Base-by-base conservation (phyloP, 1,139 yeast species). In the Nematodospora anomalae region DNA sequence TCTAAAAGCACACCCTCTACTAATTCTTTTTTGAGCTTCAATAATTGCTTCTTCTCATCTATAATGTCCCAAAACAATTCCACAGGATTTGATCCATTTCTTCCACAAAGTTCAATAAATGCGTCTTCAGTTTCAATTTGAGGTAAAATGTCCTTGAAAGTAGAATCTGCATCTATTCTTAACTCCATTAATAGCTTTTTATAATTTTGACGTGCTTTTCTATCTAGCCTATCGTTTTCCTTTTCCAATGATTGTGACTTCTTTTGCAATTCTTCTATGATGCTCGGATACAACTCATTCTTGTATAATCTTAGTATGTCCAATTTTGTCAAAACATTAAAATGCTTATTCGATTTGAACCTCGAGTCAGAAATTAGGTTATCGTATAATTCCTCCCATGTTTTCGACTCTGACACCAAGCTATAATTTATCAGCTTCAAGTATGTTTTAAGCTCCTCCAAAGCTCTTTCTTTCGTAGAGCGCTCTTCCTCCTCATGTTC, bases 31-130 rank as follows among this genome's bases (percentile, higher is more conserved):
- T 80, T 79, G 15, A 79, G 76, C 44, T 73, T 74, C 30, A 84
- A 53, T 3, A 69, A 53, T 40, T 80, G 76, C 23, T 72, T 71
- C 49, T 79, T 78, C 37, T 77, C 83, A 48, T 84, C 90, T 2
- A 83, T 72, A 1, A 75, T 55, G 55, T 90, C 96, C 79, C 88
- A 76, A 51, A 85, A 87, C 30, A 87, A 60, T 43, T 89, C 96
- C 25, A 83, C 54, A 0, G 96, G 85, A 1, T 80, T 71, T 0
- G 97, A 88, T 0, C 97, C 97, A 29, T 78, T 71, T 41, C 90
- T 72, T 0, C 95, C 96, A 42, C 89, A 72, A 28, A 88, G 50
- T 15, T 74, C 79, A 11, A 74, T 55, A 51, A 83, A 88, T 12
- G 79, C 64, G 36, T 67, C 71, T 41, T 83, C 83, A 20, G 75